These are phyloP conservation scores for Diddensiella caesifluorescens DNA, from an alignment of 805 yeast species.

Conservation along the genomic window DNA sequence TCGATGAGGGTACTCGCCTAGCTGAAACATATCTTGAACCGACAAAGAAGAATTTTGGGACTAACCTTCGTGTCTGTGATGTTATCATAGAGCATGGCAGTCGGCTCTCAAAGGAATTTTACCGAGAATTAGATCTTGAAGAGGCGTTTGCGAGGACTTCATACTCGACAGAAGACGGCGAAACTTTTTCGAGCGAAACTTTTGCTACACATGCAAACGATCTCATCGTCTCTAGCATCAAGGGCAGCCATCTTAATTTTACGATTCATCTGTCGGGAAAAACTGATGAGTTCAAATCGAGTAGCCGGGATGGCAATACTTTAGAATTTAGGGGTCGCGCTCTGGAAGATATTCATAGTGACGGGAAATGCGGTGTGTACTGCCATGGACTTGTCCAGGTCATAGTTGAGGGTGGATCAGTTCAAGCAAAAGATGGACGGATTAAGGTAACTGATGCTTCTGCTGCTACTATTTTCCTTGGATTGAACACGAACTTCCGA, in stretches of 20 bases:
- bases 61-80: constrained; percentile 10
- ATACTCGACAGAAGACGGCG: not conserved
- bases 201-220: constrained; percentile 1
- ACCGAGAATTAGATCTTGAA: constrained; percentile 4
- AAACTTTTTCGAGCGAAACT: not conserved
- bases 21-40: constrained; percentile 12
- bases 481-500: not conserved
- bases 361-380: constrained; percentile 11
- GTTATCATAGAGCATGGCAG: not conserved
- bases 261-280: not conserved
- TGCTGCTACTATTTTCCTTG: not conserved
- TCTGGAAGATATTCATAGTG: constrained; percentile 10
- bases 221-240: not conserved
- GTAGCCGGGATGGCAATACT: not conserved
- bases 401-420: constrained; percentile 1
- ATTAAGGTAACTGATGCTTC: not conserved
- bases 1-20: not conserved
- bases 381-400: constrained; percentile 6
- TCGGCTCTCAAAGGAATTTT: not conserved
- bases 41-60: constrained; percentile 10
- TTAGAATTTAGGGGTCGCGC: constrained; percentile 8
- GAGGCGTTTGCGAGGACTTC: constrained; percentile 1
- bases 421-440: not conserved
- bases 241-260: not conserved
- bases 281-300: not conserved